Conservation (phyloP, 805 yeast species). For the Metschnikowia aberdeeniae region DNA sequence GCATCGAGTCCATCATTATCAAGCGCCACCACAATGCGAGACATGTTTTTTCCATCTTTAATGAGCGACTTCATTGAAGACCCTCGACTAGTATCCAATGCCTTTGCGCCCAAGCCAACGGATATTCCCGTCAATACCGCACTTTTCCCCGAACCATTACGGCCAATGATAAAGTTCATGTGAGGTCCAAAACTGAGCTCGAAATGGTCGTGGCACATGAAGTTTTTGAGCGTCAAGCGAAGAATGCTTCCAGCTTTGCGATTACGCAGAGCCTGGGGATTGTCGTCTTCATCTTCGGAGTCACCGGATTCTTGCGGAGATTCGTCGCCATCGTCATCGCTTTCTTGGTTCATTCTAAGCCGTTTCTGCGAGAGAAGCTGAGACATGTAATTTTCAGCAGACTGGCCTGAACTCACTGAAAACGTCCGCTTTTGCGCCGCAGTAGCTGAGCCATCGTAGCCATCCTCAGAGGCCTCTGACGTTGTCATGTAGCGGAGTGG, state of each 20-base stretch:
- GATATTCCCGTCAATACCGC: conserved; percentile 85
- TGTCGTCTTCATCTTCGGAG: conserved; percentile 16
- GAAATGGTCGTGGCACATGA: conserved; percentile 88
- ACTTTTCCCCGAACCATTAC: conserved; percentile 89
- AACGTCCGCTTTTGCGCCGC: background rate
- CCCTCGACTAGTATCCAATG: conserved; percentile 84
- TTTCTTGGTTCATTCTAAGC: conserved; percentile 9
- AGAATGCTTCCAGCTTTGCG: conserved; percentile 63
- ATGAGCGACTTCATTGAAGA: conserved; percentile 64
- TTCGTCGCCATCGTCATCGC: conserved; percentile 20
- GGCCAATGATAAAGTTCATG: conserved; percentile 82
- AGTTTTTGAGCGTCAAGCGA: conserved; percentile 60
- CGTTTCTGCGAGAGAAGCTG: conserved; percentile 17
- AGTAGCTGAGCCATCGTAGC: background rate
- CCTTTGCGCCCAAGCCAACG: conserved; percentile 85
- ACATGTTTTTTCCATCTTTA: conserved; percentile 68
- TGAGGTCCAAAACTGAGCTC: conserved; percentile 71
- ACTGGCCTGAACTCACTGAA: conserved; percentile 13
- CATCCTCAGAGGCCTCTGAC: conserved; percentile 1
- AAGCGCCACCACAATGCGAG: conserved; percentile 62
- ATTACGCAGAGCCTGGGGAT: conserved; percentile 2
- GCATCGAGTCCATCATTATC: conserved; percentile 65
- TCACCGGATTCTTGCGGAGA: conserved; percentile 12
- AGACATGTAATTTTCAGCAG: conserved; percentile 19
- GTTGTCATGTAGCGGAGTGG: background rate